phyloP scores from a whole-genome alignment of 1,284 basidiomycete genomes.

The Macrocystidia cucumis region DNA sequence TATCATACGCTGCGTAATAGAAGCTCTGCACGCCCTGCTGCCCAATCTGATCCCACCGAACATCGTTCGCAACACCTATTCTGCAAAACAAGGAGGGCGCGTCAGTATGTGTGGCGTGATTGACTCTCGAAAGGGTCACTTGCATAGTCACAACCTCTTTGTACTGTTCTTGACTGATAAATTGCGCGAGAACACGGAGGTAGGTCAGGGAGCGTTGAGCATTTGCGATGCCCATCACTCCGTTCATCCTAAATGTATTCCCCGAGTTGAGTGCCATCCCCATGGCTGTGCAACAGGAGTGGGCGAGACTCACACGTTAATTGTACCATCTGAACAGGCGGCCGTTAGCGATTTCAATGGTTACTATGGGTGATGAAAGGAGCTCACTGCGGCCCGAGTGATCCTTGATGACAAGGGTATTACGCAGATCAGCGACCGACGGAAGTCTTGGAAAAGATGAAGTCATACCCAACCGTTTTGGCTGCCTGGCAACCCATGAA shows the following conservation, averaged over 20 bases:
- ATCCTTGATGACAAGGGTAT: slow-evolving; percentile 20
- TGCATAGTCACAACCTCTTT: slow-evolving; percentile 65
- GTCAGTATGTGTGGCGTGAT: slow-evolving; percentile 6
- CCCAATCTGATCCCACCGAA: slow-evolving; percentile 47
- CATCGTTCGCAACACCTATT: slow-evolving; percentile 56
- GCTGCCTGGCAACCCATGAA: slow-evolving; percentile 65
- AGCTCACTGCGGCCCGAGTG: slow-evolving; percentile 34
- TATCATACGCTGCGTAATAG: slow-evolving; percentile 61
- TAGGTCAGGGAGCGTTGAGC: slow-evolving; percentile 75
- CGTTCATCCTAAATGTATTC: slow-evolving; percentile 27
- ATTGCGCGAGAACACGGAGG: slow-evolving; percentile 70
- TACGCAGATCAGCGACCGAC: slow-evolving; percentile 4
- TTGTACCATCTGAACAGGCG: slow-evolving; percentile 22
- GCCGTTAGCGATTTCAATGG: no score
- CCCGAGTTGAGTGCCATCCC: slow-evolving; percentile 5
- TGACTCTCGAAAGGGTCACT: slow-evolving; percentile 11
- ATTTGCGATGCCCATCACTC: slow-evolving; percentile 52
- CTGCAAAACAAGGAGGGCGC: slow-evolving; percentile 15
- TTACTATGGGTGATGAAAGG: slow-evolving; percentile 9
- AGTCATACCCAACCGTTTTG: slow-evolving; percentile 66
- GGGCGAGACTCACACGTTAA: slow-evolving; percentile 32
- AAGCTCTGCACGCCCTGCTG: slow-evolving; percentile 38
- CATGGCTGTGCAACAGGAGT: no score
- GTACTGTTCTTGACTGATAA: slow-evolving; percentile 75
- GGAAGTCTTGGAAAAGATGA: slow-evolving; percentile 1